Base-by-base conservation (phyloP, 2,329 filamentous ascomycete genomes). In the Emergomyces africanus region DNA sequence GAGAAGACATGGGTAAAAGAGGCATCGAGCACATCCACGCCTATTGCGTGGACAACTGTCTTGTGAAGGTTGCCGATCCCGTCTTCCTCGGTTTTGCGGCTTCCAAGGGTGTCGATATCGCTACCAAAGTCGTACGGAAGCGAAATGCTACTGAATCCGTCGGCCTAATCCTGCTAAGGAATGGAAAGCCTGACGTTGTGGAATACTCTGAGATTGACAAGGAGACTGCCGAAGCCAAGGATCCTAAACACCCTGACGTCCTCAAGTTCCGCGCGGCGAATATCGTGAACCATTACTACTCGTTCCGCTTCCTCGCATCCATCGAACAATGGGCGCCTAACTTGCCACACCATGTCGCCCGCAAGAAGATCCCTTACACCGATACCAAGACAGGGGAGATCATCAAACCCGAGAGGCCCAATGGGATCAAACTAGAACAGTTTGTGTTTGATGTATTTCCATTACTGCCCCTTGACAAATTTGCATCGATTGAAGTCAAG, bases 261-360 rank as follows among this genome's bases (percentile, higher is more conserved):
- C 85, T 99, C 71, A 95, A 92, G 76, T 97, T 96, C 85, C 88
- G 94, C 63, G 92, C 94, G 60, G 94, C 92, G 70, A 99, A 99
- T 79, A 99, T 99, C 67, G 94, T 99, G 77, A 99, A 99, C 81
- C 94, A 99, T 81, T 99, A 97, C 83, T 99, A 99, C 79, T 95
- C 90, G 53, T 92, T 91, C 80, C 78, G 82, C 66, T 97, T 96
- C 82, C 82, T 99, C 54, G 88, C 96, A 74, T 87, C 84, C 64
- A 96, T 96, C 67, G 90, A 94, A 60, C 78, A 84, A 67, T 96
- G 90, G 89, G 85, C 83, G 20, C 81, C 90, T 77, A 84, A 86
- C 73, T 83, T 99, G 57, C 92, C 92, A 18, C 94, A 97, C 74
- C 94, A 99, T 79, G 86, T 99, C 63, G 94, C 94, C 50, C 85